These are phyloP conservation scores for Penicillium hesseltinei DNA, from an alignment of 2,329 filamentous ascomycete species.

Conservation along the genomic window DNA sequence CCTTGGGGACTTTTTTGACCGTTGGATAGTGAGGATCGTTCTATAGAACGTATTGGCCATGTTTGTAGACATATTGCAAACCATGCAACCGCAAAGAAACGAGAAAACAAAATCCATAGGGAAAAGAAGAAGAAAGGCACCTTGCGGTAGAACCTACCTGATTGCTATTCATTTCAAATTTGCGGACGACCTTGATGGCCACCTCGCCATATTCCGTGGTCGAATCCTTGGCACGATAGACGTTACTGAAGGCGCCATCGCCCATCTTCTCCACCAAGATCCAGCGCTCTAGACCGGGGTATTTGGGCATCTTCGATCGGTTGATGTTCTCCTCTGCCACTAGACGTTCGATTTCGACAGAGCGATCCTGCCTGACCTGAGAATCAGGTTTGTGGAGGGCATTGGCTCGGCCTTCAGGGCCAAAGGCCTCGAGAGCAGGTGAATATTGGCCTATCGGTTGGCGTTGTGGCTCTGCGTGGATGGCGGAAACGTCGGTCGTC, in stretches of 20 bases:
- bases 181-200: conserved; percentile 97
- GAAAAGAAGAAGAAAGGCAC: conserved; percentile 32
- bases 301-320: conserved; percentile 79
- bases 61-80: conserved; percentile 30
- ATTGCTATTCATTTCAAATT: conserved; percentile 97
- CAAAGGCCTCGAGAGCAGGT: conserved; percentile 60
- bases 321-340: conserved; percentile 88
- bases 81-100: conserved; percentile 19
- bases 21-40: conserved; percentile 90
- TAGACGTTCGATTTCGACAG: conserved; percentile 74
- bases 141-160: conserved; percentile 68
- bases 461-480: conserved; percentile 63
- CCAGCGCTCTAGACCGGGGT: conserved; percentile 83
- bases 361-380: conserved; percentile 54
- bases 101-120: conserved; percentile 25
- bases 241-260: conserved; percentile 97
- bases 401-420: conserved; percentile 59
- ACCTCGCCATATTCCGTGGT: conserved; percentile 73
- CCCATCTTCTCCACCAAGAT: conserved; percentile 94
- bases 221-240: conserved; percentile 82
- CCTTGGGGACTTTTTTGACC: conserved; percentile 91
- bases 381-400: conserved; percentile 63
- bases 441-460: conserved; percentile 47
- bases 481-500: conserved; percentile 61
- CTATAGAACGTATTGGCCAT: conserved; percentile 62